Base-by-base conservation (phyloP, 441 rosid species). In the Capsella rubella region DNA sequence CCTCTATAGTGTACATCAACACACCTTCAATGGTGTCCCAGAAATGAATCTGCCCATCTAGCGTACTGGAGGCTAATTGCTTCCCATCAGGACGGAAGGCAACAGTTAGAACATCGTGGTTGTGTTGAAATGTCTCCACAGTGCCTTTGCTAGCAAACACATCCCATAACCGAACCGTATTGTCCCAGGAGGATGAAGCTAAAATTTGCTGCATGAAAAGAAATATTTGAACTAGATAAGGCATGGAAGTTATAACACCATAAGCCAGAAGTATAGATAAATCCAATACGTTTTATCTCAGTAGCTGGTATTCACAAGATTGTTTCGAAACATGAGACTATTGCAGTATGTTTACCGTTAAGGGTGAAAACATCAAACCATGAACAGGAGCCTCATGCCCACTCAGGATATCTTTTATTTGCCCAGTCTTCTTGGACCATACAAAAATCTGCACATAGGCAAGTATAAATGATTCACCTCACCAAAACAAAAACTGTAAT, bases 311-410 rank as follows among this genome's bases (percentile, higher is more conserved):
- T 50, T 63, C 71, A 39, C 72, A 65, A 63, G 16, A 15, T 2
- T 42, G 16, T 56, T 34, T 8, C 51, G 25, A 63, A 16, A 35
- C 46, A 58, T 16, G 52, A 54, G 69, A 50, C 25, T 40, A 51
- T 12, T 51, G 60, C 5, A 74, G 58, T 37, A 49, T 58, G 72
- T 89, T 93, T 79, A 95, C 98, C 82, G 76, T 90, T 53, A 90
- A 73, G 35, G 97, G 94, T 82, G 99, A 95, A 83, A 91, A 95
- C 83, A 78, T 83, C 84, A 95, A 72, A 6, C 98, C 98, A 70
- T 93, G 98, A 77, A 95, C 99, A 0, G 99, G 99, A 71, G 98
- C 98, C 86, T 89, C 99, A 84, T 95, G 99, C 78, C 95, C 97
- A 39, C 93, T 89, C 42, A 95, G 89, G 69, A 91, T 81, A 77